These are phyloP conservation scores for Niebla homalea DNA, from an alignment of 495 filamentous ascomycete genomes.

Conservation along the genomic window DNA sequence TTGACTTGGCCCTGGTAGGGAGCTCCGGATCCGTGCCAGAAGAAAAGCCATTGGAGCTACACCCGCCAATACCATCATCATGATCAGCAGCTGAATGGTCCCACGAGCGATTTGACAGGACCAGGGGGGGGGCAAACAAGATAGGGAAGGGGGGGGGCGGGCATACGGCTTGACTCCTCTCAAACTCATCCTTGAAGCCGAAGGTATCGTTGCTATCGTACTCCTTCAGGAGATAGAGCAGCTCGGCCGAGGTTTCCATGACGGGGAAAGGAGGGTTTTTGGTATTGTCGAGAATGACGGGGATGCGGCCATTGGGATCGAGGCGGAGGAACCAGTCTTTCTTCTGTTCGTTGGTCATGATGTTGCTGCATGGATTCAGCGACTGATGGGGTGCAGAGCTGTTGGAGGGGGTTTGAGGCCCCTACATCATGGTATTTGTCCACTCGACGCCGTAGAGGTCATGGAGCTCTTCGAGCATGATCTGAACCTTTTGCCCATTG, in stretches of 20 bases:
- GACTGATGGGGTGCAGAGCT: background rate
- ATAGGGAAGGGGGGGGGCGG: background rate
- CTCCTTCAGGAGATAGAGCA: slow-evolving; percentile 37
- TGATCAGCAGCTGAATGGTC: no score
- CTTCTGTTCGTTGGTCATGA: slow-evolving; percentile 44
- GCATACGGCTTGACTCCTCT: slow-evolving; percentile 16
- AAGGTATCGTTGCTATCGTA: slow-evolving; percentile 33
- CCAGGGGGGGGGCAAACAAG: no score
- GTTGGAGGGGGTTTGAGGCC: background rate
- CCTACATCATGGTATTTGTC: slow-evolving; percentile 35
- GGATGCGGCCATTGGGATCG: slow-evolving; percentile 39
- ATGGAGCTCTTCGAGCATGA: slow-evolving; percentile 22
- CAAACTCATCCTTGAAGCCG: slow-evolving; percentile 20
- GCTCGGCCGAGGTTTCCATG: slow-evolving; percentile 39
- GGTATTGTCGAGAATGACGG: slow-evolving; percentile 37
- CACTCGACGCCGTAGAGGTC: slow-evolving; percentile 39
- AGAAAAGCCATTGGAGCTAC: slow-evolving; percentile 19
- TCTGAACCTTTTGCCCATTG: slow-evolving; percentile 22
- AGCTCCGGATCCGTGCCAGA: slow-evolving; percentile 24
- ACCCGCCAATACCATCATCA: no score
- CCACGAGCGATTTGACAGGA: no score
- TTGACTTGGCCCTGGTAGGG: slow-evolving; percentile 18
- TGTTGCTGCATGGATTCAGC: slow-evolving; percentile 18
- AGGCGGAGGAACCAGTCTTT: slow-evolving; percentile 45
- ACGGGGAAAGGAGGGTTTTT: slow-evolving; percentile 36